Conservation (phyloP, 1,284 basidiomycete species). For the Boletus holoroseus region DNA sequence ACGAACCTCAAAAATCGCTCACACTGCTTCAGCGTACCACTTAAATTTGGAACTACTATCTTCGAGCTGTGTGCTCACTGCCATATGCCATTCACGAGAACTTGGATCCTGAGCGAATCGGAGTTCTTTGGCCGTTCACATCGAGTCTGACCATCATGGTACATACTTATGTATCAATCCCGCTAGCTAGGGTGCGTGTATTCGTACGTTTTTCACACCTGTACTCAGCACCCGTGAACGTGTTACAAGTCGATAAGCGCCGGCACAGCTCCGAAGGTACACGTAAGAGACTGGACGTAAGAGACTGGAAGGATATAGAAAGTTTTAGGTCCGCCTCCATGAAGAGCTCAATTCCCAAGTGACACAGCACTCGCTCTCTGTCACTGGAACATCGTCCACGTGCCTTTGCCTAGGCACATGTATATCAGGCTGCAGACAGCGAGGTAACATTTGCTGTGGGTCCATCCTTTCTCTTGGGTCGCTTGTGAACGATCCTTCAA, state of each 20-base stretch:
- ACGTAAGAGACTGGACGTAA: background rate
- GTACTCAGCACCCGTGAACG: background rate
- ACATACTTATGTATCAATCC: background rate
- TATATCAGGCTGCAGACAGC: conserved; percentile 15
- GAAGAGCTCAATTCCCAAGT: background rate
- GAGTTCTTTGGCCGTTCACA: background rate
- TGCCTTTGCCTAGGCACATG: background rate
- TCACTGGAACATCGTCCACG: background rate
- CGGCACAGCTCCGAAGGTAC: background rate
- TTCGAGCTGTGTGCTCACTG: conserved; percentile 2
- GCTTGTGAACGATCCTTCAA: background rate
- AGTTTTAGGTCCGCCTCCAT: conserved; percentile 10
- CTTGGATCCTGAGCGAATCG: background rate
- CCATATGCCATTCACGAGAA: background rate
- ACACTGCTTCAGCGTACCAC: too few relatives aligned
- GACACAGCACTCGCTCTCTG: background rate
- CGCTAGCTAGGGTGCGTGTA: background rate
- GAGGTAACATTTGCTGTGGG: background rate
- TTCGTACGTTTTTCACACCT: background rate
- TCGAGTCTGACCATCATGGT: background rate
- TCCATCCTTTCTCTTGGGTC: background rate
- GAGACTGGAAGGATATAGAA: conserved; percentile 2
- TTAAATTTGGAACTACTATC: background rate
- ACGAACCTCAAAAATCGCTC: background rate
- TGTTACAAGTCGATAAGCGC: background rate